Conservation (phyloP, 441 rosid genomes). For the Manihot esculenta region DNA sequence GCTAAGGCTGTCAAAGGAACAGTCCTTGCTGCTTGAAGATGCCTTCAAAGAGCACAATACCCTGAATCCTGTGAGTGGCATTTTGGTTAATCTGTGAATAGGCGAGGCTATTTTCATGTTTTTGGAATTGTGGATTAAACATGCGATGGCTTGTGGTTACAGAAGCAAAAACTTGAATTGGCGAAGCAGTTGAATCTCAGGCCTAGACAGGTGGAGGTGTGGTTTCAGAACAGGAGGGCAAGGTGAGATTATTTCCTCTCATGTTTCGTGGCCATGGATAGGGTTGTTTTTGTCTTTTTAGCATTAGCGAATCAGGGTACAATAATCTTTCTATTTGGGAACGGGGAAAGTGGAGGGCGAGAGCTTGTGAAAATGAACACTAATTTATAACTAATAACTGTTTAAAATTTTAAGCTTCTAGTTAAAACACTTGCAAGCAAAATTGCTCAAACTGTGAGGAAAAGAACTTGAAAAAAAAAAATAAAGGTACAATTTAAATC, state of each 20-base stretch:
- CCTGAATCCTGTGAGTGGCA: conserved; percentile 75
- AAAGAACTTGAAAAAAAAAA: background rate
- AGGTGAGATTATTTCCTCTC: conserved; percentile 42
- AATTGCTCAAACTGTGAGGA: too few species aligned
- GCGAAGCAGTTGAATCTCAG: conserved; percentile 73
- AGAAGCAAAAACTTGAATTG: conserved; percentile 81
- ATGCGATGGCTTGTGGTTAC: conserved; percentile 18
- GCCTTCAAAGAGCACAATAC: conserved; percentile 79
- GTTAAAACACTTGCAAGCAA: too few species aligned
- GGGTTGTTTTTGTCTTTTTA: conserved; percentile 21
- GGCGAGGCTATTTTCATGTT: background rate
- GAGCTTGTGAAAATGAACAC: too few species aligned
- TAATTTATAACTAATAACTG: too few species aligned
- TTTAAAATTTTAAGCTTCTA: too few species aligned
- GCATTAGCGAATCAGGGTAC: background rate
- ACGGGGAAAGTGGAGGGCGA: too few species aligned
- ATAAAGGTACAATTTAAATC: background rate
- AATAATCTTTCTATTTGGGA: background rate
- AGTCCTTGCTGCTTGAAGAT: conserved; percentile 75
- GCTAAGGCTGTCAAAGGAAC: conserved; percentile 75
- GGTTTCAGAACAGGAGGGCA: conserved; percentile 97
- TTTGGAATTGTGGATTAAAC: background rate
- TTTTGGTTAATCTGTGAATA: background rate
- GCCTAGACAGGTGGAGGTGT: conserved; percentile 91
- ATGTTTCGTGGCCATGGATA: too few species aligned